Evolutionary conservation across 371 early-diverging fungal species (phyloP).

Genomic region (Smittium culicis): DNA sequence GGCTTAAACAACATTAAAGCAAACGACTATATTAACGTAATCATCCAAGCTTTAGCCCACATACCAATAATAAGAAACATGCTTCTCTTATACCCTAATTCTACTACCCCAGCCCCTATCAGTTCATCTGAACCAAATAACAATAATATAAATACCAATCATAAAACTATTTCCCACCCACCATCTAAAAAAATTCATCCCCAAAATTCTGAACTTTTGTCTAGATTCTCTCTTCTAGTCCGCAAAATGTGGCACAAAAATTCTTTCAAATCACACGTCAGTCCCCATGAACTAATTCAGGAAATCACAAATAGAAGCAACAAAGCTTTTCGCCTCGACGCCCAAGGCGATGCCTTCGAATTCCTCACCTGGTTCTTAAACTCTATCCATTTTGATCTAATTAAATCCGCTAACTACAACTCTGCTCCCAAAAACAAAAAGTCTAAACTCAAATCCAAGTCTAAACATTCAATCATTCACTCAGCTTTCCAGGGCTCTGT

Average conservation of each 20-base stretch:
- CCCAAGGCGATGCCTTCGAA: conserved; percentile 77
- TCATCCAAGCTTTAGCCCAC: conserved; percentile 81
- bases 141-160: too few relatives aligned
- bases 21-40: conserved; percentile 92
- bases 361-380: conserved; percentile 91
- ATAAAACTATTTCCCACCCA: too few relatives aligned
- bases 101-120: neutral
- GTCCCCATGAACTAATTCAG: conserved; percentile 91
- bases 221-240: conserved; percentile 60
- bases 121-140: neutral
- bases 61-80: conserved; percentile 74
- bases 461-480: conserved; percentile 73
- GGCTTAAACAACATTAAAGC: conserved; percentile 91
- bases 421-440: conserved; percentile 48
- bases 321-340: conserved; percentile 61
- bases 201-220: conserved; percentile 40
- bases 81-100: conserved; percentile 51
- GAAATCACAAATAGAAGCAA: conserved; percentile 77
- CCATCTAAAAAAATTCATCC: neutral
- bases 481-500: conserved; percentile 76
- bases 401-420: conserved; percentile 15
- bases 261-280: conserved; percentile 90
- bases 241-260: conserved; percentile 89
- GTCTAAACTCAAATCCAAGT: too few relatives aligned
- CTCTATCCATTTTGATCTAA: conserved; percentile 69